These are phyloP conservation scores for Aspergillus ostianus DNA, from an alignment of 495 filamentous ascomycete species.

Conservation along the genomic window DNA sequence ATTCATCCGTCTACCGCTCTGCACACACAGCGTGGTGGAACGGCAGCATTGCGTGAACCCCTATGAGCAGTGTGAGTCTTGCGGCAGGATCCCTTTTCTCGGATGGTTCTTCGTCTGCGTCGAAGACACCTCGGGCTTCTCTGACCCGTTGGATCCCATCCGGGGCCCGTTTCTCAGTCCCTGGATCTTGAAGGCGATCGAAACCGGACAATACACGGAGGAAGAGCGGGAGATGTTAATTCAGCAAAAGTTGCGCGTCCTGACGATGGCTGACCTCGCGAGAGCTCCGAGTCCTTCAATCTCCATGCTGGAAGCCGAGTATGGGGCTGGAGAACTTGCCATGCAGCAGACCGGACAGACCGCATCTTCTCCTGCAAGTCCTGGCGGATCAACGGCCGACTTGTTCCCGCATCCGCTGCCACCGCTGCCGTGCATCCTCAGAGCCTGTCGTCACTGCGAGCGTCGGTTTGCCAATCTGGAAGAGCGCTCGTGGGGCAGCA, in stretches of 20 bases:
- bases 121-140: slow-evolving; percentile 45
- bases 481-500: slow-evolving; percentile 46
- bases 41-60: slow-evolving; percentile 15
- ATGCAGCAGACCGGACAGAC: neutral
- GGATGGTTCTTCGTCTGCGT: slow-evolving; percentile 69
- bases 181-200: slow-evolving; percentile 45
- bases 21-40: slow-evolving; percentile 16
- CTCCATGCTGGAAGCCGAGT: slow-evolving; percentile 12
- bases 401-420: slow-evolving; percentile 6
- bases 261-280: slow-evolving; percentile 20
- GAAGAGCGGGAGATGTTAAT: slow-evolving; percentile 41
- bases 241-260: slow-evolving; percentile 38
- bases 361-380: neutral
- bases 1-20: slow-evolving; percentile 4
- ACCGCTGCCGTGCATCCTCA: slow-evolving; percentile 45
- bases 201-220: slow-evolving; percentile 49
- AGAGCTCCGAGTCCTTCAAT: slow-evolving; percentile 7
- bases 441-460: slow-evolving; percentile 52
- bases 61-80: slow-evolving; percentile 49
- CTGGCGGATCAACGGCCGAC: neutral
- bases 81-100: slow-evolving; percentile 43
- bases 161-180: slow-evolving; percentile 34
- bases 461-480: slow-evolving; percentile 25
- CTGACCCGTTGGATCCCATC: slow-evolving; percentile 19
- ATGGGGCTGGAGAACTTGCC: neutral